phyloP scores from a whole-genome alignment of 176 grass and related monocot genomes.

The Aechmea fasciata region DNA sequence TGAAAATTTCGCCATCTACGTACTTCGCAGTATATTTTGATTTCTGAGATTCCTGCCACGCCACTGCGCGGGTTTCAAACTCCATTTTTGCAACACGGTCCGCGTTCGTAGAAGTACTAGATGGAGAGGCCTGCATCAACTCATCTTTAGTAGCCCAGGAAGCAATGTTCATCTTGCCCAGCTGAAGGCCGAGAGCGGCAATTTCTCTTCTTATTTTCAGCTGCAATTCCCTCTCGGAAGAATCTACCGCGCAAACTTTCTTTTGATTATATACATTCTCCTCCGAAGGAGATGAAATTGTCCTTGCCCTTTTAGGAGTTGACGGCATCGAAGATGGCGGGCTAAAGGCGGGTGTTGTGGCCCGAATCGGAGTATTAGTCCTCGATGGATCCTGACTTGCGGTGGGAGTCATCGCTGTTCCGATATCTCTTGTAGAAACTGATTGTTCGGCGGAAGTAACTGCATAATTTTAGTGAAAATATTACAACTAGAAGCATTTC shows the following conservation, averaged over 20 bases:
- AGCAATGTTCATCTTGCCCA: slow-evolving; percentile 93
- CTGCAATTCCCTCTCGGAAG: slow-evolving; percentile 63
- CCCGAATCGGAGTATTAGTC: slow-evolving; percentile 61
- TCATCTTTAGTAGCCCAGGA: slow-evolving; percentile 87
- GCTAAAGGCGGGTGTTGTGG: slow-evolving; percentile 52
- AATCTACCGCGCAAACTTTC: slow-evolving; percentile 24
- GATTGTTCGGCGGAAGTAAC: slow-evolving; percentile 17
- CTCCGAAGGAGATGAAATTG: slow-evolving; percentile 28
- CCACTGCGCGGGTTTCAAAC: slow-evolving; percentile 59
- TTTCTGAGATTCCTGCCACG: slow-evolving; percentile 71
- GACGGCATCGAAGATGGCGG: slow-evolving; percentile 72
- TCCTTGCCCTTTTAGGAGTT: slow-evolving; percentile 32
- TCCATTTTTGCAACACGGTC: slow-evolving; percentile 12
- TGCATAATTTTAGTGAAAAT: slow-evolving; percentile 4
- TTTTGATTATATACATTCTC: neutral
- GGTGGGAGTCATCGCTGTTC: slow-evolving; percentile 89
- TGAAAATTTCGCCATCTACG: neutral
- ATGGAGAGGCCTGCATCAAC: slow-evolving; percentile 11
- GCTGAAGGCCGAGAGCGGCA: slow-evolving; percentile 68
- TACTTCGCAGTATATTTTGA: slow-evolving; percentile 51
- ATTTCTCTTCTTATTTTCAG: slow-evolving; percentile 76
- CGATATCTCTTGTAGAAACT: slow-evolving; percentile 77
- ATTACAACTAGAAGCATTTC: neutral
- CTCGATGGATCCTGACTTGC: slow-evolving; percentile 82
- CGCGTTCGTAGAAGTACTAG: slow-evolving; percentile 3